These are phyloP conservation scores for Lactarius hengduanensis DNA, from an alignment of 768 basidiomycete species.

Conservation along the genomic window DNA sequence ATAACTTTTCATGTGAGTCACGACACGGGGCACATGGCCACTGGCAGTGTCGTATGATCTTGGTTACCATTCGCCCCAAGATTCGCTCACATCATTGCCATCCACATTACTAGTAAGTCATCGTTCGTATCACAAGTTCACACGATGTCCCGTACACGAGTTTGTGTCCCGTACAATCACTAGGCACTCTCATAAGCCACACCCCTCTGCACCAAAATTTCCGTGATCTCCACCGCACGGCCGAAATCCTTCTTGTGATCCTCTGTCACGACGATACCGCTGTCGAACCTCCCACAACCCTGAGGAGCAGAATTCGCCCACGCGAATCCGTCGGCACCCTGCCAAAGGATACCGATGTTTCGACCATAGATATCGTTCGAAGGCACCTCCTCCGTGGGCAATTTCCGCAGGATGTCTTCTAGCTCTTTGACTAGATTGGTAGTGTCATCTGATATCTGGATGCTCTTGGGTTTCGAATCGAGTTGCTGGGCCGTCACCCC, in stretches of 20 bases:
- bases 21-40: neutral
- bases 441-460: constrained; percentile 39
- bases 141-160: neutral
- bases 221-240: constrained; percentile 66
- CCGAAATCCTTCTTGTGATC: constrained; percentile 68
- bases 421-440: constrained; percentile 55
- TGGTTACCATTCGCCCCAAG: neutral
- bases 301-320: constrained; percentile 64
- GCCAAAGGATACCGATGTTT: constrained; percentile 63
- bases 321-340: constrained; percentile 49
- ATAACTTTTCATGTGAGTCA: neutral
- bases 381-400: constrained; percentile 56
- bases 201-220: constrained; percentile 42
- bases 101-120: neutral
- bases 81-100: neutral
- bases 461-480: constrained; percentile 44
- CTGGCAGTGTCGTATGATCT: neutral
- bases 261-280: constrained; percentile 49
- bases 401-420: constrained; percentile 52
- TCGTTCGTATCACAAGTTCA: neutral
- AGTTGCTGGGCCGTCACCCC: constrained; percentile 48
- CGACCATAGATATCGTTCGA: constrained; percentile 70
- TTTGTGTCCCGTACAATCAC: neutral
- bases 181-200: constrained; percentile 20
- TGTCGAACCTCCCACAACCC: constrained; percentile 56